Evolutionary conservation across 331 rosid species (phyloP).

Genomic region (Arachis monticola): DNA sequence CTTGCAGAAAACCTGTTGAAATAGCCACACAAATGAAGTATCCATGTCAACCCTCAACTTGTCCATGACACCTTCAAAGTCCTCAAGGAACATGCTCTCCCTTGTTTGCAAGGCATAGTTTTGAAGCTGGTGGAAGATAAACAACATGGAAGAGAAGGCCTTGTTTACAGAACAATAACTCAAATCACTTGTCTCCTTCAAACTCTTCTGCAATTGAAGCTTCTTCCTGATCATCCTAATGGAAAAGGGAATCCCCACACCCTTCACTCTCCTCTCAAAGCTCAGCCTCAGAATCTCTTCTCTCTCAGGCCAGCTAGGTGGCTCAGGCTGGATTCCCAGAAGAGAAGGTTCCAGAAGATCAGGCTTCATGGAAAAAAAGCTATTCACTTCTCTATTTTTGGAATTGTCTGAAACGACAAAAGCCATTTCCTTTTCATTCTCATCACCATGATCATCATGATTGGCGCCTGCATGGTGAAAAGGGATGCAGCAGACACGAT

Average conservation of each 20-base stretch:
- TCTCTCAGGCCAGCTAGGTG: conserved; percentile 69
- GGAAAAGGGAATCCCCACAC: conserved; percentile 69
- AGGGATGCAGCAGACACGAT: conserved; percentile 41
- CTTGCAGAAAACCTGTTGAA: conserved; percentile 67
- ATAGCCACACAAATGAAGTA: conserved; percentile 76
- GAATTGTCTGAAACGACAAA: conserved; percentile 22
- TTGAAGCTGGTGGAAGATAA: conserved; percentile 74
- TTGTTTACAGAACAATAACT: conserved; percentile 58
- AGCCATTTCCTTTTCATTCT: conserved; percentile 25
- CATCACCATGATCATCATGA: conserved; percentile 32
- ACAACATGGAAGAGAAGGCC: conserved; percentile 71
- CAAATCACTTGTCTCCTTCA: conserved; percentile 43
- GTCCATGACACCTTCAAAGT: conserved; percentile 53
- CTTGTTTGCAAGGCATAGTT: conserved; percentile 58
- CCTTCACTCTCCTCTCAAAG: conserved; percentile 63
- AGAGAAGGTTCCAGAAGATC: conserved; percentile 58
- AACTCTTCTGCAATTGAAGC: conserved; percentile 50
- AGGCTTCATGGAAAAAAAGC: conserved; percentile 32
- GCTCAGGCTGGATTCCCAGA: conserved; percentile 62
- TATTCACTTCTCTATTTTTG: not conserved
- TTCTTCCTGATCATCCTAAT: conserved; percentile 78
- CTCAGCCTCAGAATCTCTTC: conserved; percentile 47
- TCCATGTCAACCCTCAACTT: conserved; percentile 62
- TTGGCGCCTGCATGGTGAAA: conserved; percentile 45
- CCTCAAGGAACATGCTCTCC: conserved; percentile 61